Base-by-base conservation (phyloP, 2,329 filamentous ascomycete genomes). In the Xylariaceae sp. region DNA sequence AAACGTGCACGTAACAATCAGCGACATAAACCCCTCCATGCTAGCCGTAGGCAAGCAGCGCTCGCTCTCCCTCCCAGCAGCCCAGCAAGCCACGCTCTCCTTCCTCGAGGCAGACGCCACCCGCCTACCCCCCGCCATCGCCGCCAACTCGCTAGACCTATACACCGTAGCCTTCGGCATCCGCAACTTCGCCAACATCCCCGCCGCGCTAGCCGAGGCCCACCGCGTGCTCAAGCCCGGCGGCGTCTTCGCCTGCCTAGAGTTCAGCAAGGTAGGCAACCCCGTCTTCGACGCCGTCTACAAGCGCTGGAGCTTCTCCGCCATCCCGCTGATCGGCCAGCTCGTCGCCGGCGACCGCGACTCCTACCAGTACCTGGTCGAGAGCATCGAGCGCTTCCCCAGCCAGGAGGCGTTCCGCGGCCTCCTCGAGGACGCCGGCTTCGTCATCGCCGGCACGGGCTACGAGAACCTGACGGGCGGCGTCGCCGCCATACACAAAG, bases 161-260 rank as follows among this genome's bases (percentile, higher is more conserved):
- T 99, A 99, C 76, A 99, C 94, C 0, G 94, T 99, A 2, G 91
- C 92, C 0, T 99, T 99, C 67, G 94, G 94, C 30, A 97, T 99
- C 69, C 83, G 94, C 48, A 99, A 99, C 74, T 99, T 99, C 74
- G 94, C 89, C 51, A 85, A 96, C 74, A 95, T 96, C 68, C 85
- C 88, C 45, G 81, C 81, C 0, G 95, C 92, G 0, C 74, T 99
- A 53, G 75, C 79, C 34, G 92, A 97, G 69, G 94, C 94, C 0
- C 85, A 86, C 72, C 84, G 94, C 6, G 90, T 97, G 1, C 79
- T 99, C 29, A 94, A 92, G 72, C 95, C 95, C 0, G 94, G 94
- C 41, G 94, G 94, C 58, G 86, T 99, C 0, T 99, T 99, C 68
- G 92, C 94, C 3, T 97, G 94, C 67, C 80, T 99, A 56, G 94